Percentiles rank a stretch among this genome's conserved stretches.
Evolutionary conservation across 331 rosid genomes (phyloP).

Genomic region (Acacia pycnantha): DNA sequence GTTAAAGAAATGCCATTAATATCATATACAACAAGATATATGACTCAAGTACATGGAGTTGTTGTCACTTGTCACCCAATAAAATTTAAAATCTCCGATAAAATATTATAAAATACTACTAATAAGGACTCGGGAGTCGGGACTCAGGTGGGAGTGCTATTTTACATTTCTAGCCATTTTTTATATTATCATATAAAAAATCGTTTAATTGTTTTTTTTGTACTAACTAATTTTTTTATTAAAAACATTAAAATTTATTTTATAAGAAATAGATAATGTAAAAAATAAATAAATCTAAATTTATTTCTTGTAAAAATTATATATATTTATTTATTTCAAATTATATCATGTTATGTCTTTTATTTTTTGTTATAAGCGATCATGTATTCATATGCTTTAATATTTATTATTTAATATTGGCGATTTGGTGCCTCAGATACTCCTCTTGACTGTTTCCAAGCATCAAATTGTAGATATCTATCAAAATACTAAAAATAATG

Average conservation of each 20-base stretch:
- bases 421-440: not conserved
- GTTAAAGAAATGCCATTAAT: constrained; percentile 1
- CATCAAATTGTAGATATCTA: not conserved
- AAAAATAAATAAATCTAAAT: not conserved
- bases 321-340: too few species aligned
- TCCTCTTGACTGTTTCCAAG: not conserved
- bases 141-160: not conserved
- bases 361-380: not conserved
- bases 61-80: not conserved
- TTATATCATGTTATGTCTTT: not conserved
- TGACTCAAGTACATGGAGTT: not conserved
- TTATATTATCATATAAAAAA: not conserved
- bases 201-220: not conserved
- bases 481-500: not conserved
- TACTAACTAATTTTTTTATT: not conserved
- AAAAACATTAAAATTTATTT: not conserved
- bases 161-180: not conserved
- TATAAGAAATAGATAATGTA: not conserved
- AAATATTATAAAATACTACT: not conserved
- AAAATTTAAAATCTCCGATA: not conserved
- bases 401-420: not conserved
- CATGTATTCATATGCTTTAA: not conserved
- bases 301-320: not conserved
- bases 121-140: not conserved
- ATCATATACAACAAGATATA: not conserved